Conservation (phyloP, 1,139 yeast genomes). For the Hansenula anomala region DNA sequence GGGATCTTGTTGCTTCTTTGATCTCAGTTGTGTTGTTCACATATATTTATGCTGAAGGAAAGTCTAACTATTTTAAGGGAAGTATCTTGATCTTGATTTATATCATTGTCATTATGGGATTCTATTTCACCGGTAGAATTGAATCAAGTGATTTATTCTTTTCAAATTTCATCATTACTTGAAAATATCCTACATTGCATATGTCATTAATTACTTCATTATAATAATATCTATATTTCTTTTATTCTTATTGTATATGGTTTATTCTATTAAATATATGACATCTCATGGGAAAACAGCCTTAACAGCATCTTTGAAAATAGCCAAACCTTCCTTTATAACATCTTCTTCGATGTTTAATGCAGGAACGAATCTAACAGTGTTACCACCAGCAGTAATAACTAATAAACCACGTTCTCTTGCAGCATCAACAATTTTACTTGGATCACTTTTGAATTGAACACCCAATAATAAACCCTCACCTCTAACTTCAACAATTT, state of each 20-base stretch:
- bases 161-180: slow-evolving; percentile 1
- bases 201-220: background rate
- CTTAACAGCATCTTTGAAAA: slow-evolving; percentile 51
- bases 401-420: slow-evolving; percentile 77
- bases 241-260: background rate
- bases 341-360: slow-evolving; percentile 71
- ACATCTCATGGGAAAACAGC: slow-evolving; percentile 24
- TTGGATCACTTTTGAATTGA: slow-evolving; percentile 65
- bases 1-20: slow-evolving; percentile 89
- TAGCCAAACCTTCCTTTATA: slow-evolving; percentile 63
- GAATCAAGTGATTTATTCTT: slow-evolving; percentile 14
- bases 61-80: slow-evolving; percentile 94
- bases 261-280: background rate
- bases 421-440: slow-evolving; percentile 60
- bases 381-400: slow-evolving; percentile 89
- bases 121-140: slow-evolving; percentile 55
- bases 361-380: slow-evolving; percentile 88
- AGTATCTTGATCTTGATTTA: slow-evolving; percentile 80
- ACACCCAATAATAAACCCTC: slow-evolving; percentile 83
- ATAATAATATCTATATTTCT: background rate
- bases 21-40: slow-evolving; percentile 87
- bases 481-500: slow-evolving; percentile 72
- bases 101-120: slow-evolving; percentile 73
- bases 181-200: background rate
- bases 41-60: slow-evolving; percentile 94